Percentiles rank a stretch among this genome's conserved stretches.
phyloP scores from a whole-genome alignment of 23 red algal genomes.

The Chondrus crispus region DNA sequence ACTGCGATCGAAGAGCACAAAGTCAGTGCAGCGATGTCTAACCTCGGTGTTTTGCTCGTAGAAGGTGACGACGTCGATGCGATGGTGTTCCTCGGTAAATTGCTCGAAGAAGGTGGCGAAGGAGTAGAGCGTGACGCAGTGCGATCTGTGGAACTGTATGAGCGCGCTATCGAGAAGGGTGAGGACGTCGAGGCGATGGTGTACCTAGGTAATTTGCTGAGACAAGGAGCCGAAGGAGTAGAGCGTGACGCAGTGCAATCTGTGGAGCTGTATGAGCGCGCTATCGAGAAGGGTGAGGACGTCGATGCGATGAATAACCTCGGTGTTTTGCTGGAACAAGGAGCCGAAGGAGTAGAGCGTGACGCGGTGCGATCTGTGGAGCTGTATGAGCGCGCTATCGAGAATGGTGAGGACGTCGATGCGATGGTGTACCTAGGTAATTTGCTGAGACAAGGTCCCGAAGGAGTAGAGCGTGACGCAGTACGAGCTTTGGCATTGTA shows the following conservation, averaged over 20 bases:
- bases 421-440: conserved; percentile 5
- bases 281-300: background rate
- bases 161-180: background rate
- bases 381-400: conserved; percentile 16
- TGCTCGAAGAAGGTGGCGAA: background rate
- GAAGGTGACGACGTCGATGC: background rate
- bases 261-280: background rate
- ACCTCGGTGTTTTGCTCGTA: no score
- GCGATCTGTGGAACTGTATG: background rate
- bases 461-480: conserved; percentile 14
- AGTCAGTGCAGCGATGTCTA: no score
- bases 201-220: background rate
- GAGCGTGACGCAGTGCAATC: background rate
- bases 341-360: background rate
- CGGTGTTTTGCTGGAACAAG: background rate
- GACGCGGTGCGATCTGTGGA: conserved; percentile 4
- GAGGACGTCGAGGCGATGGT: background rate
- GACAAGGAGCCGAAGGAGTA: background rate
- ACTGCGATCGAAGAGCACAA: no score
- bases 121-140: background rate
- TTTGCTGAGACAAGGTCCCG: background rate
- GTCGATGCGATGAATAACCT: conserved; percentile 15
- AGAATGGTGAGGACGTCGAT: background rate
- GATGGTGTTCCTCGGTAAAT: background rate
- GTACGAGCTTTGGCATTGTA: conserved; percentile 7